Conservation (phyloP, 78 protist species). For the Protostelium mycophagum region DNA sequence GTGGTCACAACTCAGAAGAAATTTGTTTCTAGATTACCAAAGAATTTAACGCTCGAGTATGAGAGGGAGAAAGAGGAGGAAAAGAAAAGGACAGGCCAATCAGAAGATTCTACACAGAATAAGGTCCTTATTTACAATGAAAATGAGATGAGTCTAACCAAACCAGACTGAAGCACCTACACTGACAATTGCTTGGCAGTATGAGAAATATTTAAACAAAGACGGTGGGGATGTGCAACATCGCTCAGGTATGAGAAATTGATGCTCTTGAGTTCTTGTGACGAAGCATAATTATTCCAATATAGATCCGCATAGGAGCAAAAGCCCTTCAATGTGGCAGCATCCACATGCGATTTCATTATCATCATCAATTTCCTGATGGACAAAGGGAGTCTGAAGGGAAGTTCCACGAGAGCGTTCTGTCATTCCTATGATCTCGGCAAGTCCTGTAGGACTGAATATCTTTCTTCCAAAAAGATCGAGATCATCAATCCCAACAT, state of each 20-base stretch:
- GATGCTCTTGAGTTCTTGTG: too few species aligned
- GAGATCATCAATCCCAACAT: background rate
- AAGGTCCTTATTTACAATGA: too few species aligned
- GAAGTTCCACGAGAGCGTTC: background rate
- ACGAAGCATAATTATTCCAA: too few species aligned
- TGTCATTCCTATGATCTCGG: background rate
- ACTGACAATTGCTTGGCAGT: slow-evolving; percentile 4
- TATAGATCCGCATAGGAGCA: too few species aligned
- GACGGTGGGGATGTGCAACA: background rate
- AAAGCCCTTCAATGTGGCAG: too few species aligned
- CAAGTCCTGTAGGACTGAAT: background rate
- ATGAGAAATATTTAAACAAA: slow-evolving; percentile 3
- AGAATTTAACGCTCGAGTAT: slow-evolving; percentile 24
- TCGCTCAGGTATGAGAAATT: background rate
- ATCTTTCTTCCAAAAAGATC: background rate
- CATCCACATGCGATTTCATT: too few species aligned
- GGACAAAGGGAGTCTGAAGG: background rate
- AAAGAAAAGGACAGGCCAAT: background rate
- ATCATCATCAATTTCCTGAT: background rate
- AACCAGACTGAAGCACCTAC: background rate
- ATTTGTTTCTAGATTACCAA: slow-evolving; percentile 49
- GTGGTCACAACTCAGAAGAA: slow-evolving; percentile 35
- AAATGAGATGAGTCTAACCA: background rate
- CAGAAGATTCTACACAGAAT: background rate
- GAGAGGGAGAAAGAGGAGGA: slow-evolving; percentile 30